Percentiles rank a stretch among this genome's conserved stretches.
phyloP scores from a whole-genome alignment of 1,139 yeast genomes.

The Blastobotrys proliferans region DNA sequence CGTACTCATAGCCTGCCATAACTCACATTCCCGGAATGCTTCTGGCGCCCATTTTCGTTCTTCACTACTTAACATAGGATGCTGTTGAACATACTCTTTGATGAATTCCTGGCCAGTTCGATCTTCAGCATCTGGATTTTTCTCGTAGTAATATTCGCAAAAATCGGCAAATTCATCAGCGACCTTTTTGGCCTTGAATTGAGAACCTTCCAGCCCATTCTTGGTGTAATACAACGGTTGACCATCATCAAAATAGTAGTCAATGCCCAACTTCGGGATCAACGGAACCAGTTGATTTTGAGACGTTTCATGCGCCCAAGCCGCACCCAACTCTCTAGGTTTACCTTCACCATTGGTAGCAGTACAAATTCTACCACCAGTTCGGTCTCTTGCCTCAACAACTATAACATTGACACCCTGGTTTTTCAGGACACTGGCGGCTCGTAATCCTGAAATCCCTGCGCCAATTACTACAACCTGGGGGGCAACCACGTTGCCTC shows the following conservation, averaged over 20 bases:
- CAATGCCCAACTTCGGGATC: constrained; percentile 32
- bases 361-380: constrained; percentile 46
- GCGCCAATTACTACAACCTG: constrained; percentile 48
- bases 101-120: constrained; percentile 48
- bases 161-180: constrained; percentile 55
- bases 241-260: constrained; percentile 47
- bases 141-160: constrained; percentile 51
- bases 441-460: constrained; percentile 77
- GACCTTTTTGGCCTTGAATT: constrained; percentile 50
- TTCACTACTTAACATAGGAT: constrained; percentile 45
- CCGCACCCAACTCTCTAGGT: constrained; percentile 53
- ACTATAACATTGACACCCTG: constrained; percentile 44
- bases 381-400: constrained; percentile 51
- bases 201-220: constrained; percentile 26
- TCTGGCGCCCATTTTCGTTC: constrained; percentile 53
- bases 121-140: constrained; percentile 48
- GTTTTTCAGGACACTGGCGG: constrained; percentile 58
- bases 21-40: constrained; percentile 54
- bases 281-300: constrained; percentile 53
- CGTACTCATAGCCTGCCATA: constrained; percentile 78
- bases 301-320: constrained; percentile 86
- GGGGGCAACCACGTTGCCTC: constrained; percentile 7
- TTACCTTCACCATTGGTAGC: constrained; percentile 2
- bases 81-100: constrained; percentile 43
- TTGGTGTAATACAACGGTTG: constrained; percentile 32